Conservation (phyloP, 129 eudicot genomes). For the sunflower (Helianthus annuus) region DNA sequence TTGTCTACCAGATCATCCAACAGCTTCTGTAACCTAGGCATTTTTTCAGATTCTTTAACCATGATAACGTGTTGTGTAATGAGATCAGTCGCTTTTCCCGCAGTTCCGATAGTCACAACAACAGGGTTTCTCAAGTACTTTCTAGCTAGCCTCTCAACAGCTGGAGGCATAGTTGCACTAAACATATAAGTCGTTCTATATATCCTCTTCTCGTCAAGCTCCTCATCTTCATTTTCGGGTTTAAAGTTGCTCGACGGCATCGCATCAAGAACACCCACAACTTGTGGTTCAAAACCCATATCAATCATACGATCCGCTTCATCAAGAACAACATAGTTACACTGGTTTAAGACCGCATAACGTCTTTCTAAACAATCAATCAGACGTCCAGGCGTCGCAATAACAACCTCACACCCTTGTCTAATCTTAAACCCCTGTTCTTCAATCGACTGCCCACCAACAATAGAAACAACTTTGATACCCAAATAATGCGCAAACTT, state of each 20-base stretch:
- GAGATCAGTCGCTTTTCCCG: constrained; percentile 61
- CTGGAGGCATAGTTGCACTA: constrained; percentile 65
- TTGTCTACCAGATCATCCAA: constrained; percentile 54
- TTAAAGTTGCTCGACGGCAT: constrained; percentile 63
- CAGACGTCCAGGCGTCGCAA: constrained; percentile 67
- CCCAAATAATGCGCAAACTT: constrained; percentile 61
- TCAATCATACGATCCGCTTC: constrained; percentile 71
- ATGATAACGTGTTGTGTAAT: constrained; percentile 59
- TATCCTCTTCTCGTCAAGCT: constrained; percentile 63
- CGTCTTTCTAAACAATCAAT: constrained; percentile 52
- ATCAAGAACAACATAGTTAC: constrained; percentile 63
- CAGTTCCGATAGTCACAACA: constrained; percentile 60
- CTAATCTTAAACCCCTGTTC: constrained; percentile 63
- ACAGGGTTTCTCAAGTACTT: constrained; percentile 61
- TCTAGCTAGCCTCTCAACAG: constrained; percentile 61
- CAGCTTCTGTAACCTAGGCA: constrained; percentile 41
- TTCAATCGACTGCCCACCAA: constrained; percentile 68
- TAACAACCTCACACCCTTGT: constrained; percentile 64
- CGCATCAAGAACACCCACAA: constrained; percentile 61
- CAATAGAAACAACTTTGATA: constrained; percentile 56
- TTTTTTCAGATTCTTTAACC: constrained; percentile 56
- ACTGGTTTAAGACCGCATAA: constrained; percentile 56
- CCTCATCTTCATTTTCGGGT: constrained; percentile 65
- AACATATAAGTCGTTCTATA: constrained; percentile 64
- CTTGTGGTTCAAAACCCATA: constrained; percentile 65